Evolutionary conservation across 2,329 filamentous ascomycete species (phyloP).

Genomic region (Gnomoniopsis smithogilvyi): DNA sequence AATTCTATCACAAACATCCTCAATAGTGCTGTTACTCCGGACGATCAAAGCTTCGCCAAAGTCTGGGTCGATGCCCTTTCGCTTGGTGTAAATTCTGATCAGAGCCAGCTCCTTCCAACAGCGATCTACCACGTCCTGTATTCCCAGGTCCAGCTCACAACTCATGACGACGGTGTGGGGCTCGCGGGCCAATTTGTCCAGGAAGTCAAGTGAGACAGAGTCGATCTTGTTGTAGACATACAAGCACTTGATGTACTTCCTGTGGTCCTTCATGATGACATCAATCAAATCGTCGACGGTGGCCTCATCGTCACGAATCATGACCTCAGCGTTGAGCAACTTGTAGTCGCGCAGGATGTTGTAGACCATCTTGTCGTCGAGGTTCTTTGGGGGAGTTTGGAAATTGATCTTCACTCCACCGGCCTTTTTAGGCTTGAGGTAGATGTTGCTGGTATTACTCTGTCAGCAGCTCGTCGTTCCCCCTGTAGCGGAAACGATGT

Average conservation of each 20-base stretch:
- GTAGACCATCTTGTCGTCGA: slow-evolving; percentile 98
- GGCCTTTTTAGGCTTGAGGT: slow-evolving; percentile 91
- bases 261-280: slow-evolving; percentile 98
- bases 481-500: neutral
- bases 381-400: slow-evolving; percentile 77
- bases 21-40: slow-evolving; percentile 79
- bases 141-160: slow-evolving; percentile 91
- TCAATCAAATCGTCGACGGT: slow-evolving; percentile 99
- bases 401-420: slow-evolving; percentile 99
- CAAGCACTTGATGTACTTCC: slow-evolving; percentile 91
- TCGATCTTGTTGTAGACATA: slow-evolving; percentile 99
- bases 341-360: slow-evolving; percentile 99
- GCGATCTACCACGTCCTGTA: slow-evolving; percentile 88
- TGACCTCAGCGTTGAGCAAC: slow-evolving; percentile 94
- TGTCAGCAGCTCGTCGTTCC: neutral
- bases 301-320: slow-evolving; percentile 89
- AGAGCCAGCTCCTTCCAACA: slow-evolving; percentile 92
- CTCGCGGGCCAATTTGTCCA: slow-evolving; percentile 88
- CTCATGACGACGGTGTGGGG: slow-evolving; percentile 95
- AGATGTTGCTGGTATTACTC: slow-evolving; percentile 72
- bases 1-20: slow-evolving; percentile 95
- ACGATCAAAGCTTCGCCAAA: slow-evolving; percentile 94
- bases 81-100: slow-evolving; percentile 94
- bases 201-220: slow-evolving; percentile 85
- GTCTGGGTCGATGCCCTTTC: slow-evolving; percentile 85